phyloP scores from a whole-genome alignment of 2,329 filamentous ascomycete genomes.

The Cladosporium oxysporum region DNA sequence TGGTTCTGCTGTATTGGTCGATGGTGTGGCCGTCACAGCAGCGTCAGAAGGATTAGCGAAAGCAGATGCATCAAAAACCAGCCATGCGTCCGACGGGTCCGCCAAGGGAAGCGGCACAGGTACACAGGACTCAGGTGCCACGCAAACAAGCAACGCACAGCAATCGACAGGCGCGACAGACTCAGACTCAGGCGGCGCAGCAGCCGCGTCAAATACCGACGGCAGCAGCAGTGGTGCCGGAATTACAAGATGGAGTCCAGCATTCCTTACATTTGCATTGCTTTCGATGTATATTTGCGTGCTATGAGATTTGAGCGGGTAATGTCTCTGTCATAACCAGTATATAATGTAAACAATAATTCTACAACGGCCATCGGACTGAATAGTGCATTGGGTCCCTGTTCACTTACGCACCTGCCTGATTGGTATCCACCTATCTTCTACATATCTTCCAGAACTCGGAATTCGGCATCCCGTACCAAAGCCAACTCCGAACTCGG shows the following conservation, averaged over 20 bases:
- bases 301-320: neutral
- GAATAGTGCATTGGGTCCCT: neutral
- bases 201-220: neutral
- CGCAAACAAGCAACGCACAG: neutral
- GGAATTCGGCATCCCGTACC: conserved; percentile 1
- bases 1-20: conserved; percentile 4
- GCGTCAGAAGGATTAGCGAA: neutral
- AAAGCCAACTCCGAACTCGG: conserved; percentile 15
- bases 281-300: neutral
- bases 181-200: neutral
- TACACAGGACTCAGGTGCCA: neutral
- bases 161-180: neutral
- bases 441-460: neutral
- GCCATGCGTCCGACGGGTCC: neutral
- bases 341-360: conserved; percentile 5
- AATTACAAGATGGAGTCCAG: neutral
- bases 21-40: conserved; percentile 2
- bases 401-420: conserved; percentile 1
- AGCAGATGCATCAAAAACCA: neutral
- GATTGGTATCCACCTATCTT: neutral
- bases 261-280: neutral
- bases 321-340: conserved; percentile 8
- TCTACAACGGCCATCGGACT: neutral
- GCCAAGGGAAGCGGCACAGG: neutral
- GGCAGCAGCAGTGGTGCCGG: neutral